Evolutionary conservation across 495 filamentous ascomycete species (phyloP), one percentile per base, ranked within the genome.

Genomic region (Hypoxylon subgilvum): DNA sequence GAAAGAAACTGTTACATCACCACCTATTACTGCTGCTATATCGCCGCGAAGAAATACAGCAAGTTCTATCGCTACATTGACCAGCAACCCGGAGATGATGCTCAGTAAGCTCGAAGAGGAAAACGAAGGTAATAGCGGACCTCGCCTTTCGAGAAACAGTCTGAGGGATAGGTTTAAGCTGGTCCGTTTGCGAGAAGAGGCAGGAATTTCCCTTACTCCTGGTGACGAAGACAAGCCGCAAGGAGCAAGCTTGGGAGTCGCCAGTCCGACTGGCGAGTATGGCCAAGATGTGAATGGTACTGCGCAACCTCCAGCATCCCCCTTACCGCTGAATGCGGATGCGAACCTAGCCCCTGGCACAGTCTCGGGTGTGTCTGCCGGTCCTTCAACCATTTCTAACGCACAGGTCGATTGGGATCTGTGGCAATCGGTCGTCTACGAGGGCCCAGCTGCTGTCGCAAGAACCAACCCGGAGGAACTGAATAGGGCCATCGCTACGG

Each of bases 361-460:
- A 6, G 91, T 86, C 14, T 84, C 90, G 13, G 91, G 91, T 3
- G 79, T 90, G 31, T 83, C 83, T 13, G 82, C 86, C 3, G 87
- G 87, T 1, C 87, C 86, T 5, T 87, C 90, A 7, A 79, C 84
- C 12, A 76, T 80, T 65, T 75, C 72, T 2, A 89, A 92, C 57
- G 78, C 81, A 4, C 77, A 82, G 6, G 91, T 99, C 10, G 91
- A 99, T 67, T 99, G 94, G 94, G 95, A 97, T 72, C 74, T 99
- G 14, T 99, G 94, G 94, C 92, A 99, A 72, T 78, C 88, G 13
- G 88, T 99, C 1, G 94, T 99, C 23, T 91, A 96, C 60, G 87
- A 96, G 76, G 94, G 95, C 1, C 88, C 91, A 8, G 85, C 88
- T 25, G 92, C 90, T 6, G 86, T 97, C 53, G 88, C 88, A 21